Evolutionary conservation across 306 rosid genomes (phyloP), one percentile per base, ranked within the genome.

Genomic region (Vigna hirtella): DNA sequence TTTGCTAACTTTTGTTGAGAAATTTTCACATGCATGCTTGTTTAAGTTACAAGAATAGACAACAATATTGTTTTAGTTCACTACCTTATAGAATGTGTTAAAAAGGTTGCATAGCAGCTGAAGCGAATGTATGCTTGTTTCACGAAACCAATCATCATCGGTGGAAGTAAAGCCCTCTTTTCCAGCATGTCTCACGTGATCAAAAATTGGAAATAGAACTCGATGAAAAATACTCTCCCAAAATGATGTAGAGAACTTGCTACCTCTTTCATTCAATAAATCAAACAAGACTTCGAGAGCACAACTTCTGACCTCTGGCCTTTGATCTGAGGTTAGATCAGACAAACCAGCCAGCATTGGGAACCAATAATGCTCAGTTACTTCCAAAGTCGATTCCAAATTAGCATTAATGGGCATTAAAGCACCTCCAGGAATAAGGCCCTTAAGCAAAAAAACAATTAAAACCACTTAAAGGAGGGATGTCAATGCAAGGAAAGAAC

Each of bases 341-440:
- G 99, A 96, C 43, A 96, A 88, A 82, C 99, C 99, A 84, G 98
- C 99, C 76, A 96, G 89, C 99, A 96, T 96, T 70, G 99, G 99
- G 79, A 93, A 96, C 99, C 99, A 96, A 82, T 91, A 96, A 83
- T 96, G 92, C 85, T 96, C 99, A 57, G 99, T 96, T 83, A 93
- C 87, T 70, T 96, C 99, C 79, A 87, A 70, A 63, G 86, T 78
- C 47, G 89, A 76, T 50, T 91, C 97, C 65, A 6, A 74, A 73
- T 66, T 87, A 66, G 83, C 86, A 64, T 91, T 91, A 77, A 91
- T 86, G 20, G 98, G 99, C 93, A 85, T 91, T 86, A 90, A 89
- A 72, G 92, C 93, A 76, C 98, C 99, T 68, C 99, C 98, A 72
- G 99, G 99, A 81, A 96, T 81, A 74, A 91, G 94, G 71, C 99